Conservation (phyloP, 352 stramenopile genomes). For the Phytophthora tentaculata region DNA sequence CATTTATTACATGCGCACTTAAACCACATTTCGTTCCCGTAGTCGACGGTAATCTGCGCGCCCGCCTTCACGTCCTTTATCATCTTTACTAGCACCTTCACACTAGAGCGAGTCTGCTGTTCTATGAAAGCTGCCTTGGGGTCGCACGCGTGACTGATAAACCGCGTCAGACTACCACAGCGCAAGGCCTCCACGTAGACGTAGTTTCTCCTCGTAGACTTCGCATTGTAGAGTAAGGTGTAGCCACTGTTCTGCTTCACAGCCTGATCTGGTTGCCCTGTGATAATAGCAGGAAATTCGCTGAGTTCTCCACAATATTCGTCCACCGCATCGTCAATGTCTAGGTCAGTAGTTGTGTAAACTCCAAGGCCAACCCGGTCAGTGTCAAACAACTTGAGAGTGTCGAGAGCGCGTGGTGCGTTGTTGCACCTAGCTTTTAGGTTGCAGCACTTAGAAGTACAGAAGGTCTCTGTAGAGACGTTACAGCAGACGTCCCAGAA, state of each 20-base stretch:
- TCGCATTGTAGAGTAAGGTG: neutral
- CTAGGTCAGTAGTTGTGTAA: neutral
- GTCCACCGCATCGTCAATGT: neutral
- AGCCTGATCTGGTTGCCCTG: neutral
- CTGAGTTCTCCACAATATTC: neutral
- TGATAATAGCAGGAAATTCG: neutral
- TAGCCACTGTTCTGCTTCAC: neutral
- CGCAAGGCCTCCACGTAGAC: neutral
- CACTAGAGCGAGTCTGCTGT: neutral
- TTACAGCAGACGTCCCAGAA: no score
- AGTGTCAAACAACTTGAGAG: neutral
- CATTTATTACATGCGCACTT: neutral
- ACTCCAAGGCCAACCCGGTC: neutral
- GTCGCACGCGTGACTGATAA: neutral
- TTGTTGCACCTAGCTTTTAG: no score
- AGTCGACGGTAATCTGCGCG: neutral
- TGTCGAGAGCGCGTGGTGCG: no score
- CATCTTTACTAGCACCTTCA: neutral
- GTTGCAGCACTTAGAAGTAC: no score
- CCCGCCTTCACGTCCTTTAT: neutral
- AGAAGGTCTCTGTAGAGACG: no score
- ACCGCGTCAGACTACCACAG: neutral
- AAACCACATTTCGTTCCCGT: neutral
- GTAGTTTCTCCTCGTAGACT: neutral
- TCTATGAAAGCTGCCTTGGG: neutral